These are phyloP conservation scores for Neoboletus brunneissimus DNA, from an alignment of 768 basidiomycete species.

Conservation along the genomic window DNA sequence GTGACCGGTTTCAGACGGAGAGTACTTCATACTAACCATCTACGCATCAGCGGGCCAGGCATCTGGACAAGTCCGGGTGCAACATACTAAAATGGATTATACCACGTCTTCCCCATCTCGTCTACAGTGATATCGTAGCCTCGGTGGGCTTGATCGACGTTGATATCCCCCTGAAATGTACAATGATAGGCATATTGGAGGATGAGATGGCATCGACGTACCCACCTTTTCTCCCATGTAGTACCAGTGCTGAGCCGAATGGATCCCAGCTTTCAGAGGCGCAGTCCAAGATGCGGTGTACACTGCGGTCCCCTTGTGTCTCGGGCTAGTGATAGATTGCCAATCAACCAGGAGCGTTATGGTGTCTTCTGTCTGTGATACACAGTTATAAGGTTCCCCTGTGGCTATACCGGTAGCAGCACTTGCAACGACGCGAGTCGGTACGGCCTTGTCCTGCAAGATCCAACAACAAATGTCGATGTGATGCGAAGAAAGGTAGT, in stretches of 20 bases:
- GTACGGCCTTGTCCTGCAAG: conserved; percentile 68
- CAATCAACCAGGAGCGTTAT: conserved; percentile 94
- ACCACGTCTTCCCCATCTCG: conserved; percentile 79
- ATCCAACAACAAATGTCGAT: conserved; percentile 90
- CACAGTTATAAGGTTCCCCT: conserved; percentile 83
- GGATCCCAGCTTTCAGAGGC: conserved; percentile 84
- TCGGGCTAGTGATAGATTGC: conserved; percentile 74
- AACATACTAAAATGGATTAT: conserved; percentile 88
- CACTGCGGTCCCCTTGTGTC: conserved; percentile 80
- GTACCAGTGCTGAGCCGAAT: conserved; percentile 91
- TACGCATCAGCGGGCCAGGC: conserved; percentile 6
- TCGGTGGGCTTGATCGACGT: conserved; percentile 89
- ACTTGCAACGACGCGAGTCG: conserved; percentile 85
- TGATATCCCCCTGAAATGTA: conserved; percentile 73
- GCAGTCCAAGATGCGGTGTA: conserved; percentile 97
- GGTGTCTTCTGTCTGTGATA: conserved; percentile 86
- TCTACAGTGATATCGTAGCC: conserved; percentile 90
- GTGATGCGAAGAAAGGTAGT: conserved; percentile 94
- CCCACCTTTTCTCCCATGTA: conserved; percentile 89
- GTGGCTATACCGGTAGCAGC: conserved; percentile 91
- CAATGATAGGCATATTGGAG: neutral
- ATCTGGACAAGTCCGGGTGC: neutral
- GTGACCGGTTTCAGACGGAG: conserved; percentile 85
- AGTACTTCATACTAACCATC: conserved; percentile 81
- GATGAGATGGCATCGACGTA: neutral